Percentiles rank a stretch among this genome's conserved stretches.
Evolutionary conservation across 371 early-diverging fungal species (phyloP).

Genomic region (Mucor piriformis): DNA sequence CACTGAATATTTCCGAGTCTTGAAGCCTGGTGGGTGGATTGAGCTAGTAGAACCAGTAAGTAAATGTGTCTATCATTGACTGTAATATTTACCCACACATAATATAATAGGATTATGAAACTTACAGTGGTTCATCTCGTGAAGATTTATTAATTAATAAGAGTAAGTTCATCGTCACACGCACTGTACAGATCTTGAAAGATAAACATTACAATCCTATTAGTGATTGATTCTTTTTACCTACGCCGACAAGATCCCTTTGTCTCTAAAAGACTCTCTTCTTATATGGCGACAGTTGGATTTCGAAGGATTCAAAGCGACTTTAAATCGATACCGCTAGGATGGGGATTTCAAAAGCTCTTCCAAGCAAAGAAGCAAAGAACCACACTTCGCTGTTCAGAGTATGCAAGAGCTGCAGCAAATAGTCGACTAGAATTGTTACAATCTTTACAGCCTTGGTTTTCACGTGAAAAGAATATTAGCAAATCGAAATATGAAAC

Average conservation of each 20-base stretch:
- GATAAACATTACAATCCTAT: neutral
- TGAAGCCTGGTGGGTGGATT: constrained; percentile 54
- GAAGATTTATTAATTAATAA: constrained; percentile 39
- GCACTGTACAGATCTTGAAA: neutral
- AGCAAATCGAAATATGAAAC: constrained; percentile 11
- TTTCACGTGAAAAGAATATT: constrained; percentile 14
- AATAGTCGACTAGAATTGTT: constrained; percentile 30
- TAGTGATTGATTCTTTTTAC: constrained; percentile 14
- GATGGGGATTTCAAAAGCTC: constrained; percentile 31
- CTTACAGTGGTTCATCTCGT: constrained; percentile 27
- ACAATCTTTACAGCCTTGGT: constrained; percentile 36
- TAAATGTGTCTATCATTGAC: neutral
- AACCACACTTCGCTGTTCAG: constrained; percentile 12
- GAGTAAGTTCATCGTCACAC: constrained; percentile 25
- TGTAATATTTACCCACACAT: neutral
- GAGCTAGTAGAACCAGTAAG: constrained; percentile 42
- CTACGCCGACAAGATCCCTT: constrained; percentile 11
- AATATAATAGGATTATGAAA: constrained; percentile 34
- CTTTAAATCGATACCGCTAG: constrained; percentile 46
- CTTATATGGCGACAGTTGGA: constrained; percentile 35
- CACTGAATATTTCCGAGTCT: constrained; percentile 37
- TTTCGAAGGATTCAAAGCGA: constrained; percentile 45
- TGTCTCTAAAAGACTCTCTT: constrained; percentile 26
- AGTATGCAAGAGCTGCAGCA: constrained; percentile 31
- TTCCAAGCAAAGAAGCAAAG: neutral